phyloP scores from a whole-genome alignment of 768 basidiomycete species.

The Pulveroboletus sp. region DNA sequence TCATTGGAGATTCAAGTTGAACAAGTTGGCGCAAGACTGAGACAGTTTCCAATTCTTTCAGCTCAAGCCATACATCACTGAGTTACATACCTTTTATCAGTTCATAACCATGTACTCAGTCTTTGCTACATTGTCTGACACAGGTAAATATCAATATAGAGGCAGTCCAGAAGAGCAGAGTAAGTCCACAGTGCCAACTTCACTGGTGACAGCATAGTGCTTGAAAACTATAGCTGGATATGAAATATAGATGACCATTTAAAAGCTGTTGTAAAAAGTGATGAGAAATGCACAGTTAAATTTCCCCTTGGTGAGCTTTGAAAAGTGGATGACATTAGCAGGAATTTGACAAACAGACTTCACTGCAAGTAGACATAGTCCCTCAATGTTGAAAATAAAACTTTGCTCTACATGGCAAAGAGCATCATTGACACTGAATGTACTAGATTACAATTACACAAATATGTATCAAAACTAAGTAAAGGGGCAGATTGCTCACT shows the following conservation, averaged over 20 bases:
- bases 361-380: slow-evolving; percentile 39
- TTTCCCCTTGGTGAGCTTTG: slow-evolving; percentile 42
- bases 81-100: too few species aligned
- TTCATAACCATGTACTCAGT: too few species aligned
- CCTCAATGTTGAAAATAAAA: slow-evolving; percentile 38
- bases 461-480: slow-evolving; percentile 24
- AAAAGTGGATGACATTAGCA: slow-evolving; percentile 34
- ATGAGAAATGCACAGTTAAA: slow-evolving; percentile 33
- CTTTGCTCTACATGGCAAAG: slow-evolving; percentile 47
- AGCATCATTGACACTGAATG: slow-evolving; percentile 38
- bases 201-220: slow-evolving; percentile 4
- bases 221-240: not conserved
- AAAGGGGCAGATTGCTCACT: too few species aligned
- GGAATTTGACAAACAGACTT: slow-evolving; percentile 37
- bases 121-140: too few species aligned
- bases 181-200: slow-evolving; percentile 1
- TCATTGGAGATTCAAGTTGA: slow-evolving; percentile 2
- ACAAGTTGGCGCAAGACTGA: not conserved
- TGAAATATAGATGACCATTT: slow-evolving; percentile 10
- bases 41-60: too few species aligned
- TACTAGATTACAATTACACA: slow-evolving; percentile 27
- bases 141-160: not conserved
- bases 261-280: slow-evolving; percentile 21
- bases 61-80: too few species aligned
- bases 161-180: slow-evolving; percentile 6